Conservation (phyloP, 2,329 filamentous ascomycete genomes). For the Aspergillus carbonarius region DNA sequence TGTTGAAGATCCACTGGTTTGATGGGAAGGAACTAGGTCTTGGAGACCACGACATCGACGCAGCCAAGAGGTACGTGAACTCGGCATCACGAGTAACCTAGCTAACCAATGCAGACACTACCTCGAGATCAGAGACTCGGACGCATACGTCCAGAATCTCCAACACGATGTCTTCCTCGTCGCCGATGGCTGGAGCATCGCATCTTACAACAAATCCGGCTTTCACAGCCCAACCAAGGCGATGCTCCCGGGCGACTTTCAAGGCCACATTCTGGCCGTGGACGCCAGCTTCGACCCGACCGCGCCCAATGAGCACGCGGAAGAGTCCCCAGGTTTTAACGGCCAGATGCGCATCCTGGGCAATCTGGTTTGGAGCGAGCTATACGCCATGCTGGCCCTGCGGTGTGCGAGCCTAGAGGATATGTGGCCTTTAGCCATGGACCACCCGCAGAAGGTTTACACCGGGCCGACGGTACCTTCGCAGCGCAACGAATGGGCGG, state of each 20-base stretch:
- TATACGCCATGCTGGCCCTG: slow-evolving; percentile 21
- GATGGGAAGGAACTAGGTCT: slow-evolving; percentile 24
- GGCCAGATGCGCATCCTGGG: slow-evolving; percentile 31
- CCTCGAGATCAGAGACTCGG: too few relatives aligned
- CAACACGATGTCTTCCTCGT: slow-evolving; percentile 14
- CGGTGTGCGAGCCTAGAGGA: slow-evolving; percentile 19
- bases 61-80: neutral
- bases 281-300: slow-evolving; percentile 22
- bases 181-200: slow-evolving; percentile 17
- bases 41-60: neutral
- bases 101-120: too few relatives aligned
- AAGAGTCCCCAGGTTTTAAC: slow-evolving; percentile 21
- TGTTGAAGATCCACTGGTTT: slow-evolving; percentile 27
- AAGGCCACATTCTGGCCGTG: slow-evolving; percentile 24
- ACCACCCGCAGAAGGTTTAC: slow-evolving; percentile 3
- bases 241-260: slow-evolving; percentile 16
- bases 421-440: slow-evolving; percentile 23
- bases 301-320: slow-evolving; percentile 9
- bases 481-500: too few relatives aligned
- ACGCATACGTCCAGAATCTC: too few relatives aligned
- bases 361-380: slow-evolving; percentile 31
- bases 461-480: neutral
- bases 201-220: slow-evolving; percentile 15
- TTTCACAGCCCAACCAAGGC: too few relatives aligned
- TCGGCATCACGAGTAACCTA: too few relatives aligned